Base-by-base conservation (phyloP, 2,329 filamentous ascomycete genomes). In the Aureobasidium namibiae region DNA sequence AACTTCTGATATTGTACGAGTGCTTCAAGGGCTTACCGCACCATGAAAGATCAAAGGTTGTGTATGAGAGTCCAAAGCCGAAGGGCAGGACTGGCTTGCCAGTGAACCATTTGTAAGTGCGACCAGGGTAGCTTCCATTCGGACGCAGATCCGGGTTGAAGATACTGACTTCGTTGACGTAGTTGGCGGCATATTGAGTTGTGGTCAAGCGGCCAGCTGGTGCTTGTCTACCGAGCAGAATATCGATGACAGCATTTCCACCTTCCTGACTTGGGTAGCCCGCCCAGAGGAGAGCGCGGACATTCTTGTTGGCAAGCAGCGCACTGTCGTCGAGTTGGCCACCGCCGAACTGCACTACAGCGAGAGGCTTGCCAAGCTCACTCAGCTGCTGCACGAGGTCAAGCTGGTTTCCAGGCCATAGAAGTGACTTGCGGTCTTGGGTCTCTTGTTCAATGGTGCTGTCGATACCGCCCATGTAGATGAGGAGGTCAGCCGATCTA, bases 261-360 rank as follows among this genome's bases (percentile, higher is more conserved):
- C 83, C 83, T 39, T 79, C 78, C 68, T 85, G 82, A 1, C 83
- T 82, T 0, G 83, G 82, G 57, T 82, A 85, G 0, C 82, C 80
- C 0, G 73, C 79, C 82, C 82, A 85, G 0, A 85, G 64, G 0
- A 85, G 66, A 0, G 79, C 75, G 26, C 73, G 76, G 59, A 85
- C 74, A 53, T 78, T 78, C 1, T 69, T 62, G 57, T 80, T 78
- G 4, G 68, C 69, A 6, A 79, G 66, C 2, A 85, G 66, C 2
- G 78, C 73, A 0, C 76, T 73, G 59, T 76, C 76, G 64, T 85
- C 82, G 21, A 84, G 61, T 63, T 78, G 75, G 14, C 73, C 74
- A n/a, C 81, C 80, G 7, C 76, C 75, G 62, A 83, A 73, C 58
- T 82, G 76, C 1, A 82, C 69, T 0, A 84, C 73, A 1, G 83